Evolutionary conservation across 495 filamentous ascomycete species (phyloP).

Genomic region (Penicillium paradoxum): DNA sequence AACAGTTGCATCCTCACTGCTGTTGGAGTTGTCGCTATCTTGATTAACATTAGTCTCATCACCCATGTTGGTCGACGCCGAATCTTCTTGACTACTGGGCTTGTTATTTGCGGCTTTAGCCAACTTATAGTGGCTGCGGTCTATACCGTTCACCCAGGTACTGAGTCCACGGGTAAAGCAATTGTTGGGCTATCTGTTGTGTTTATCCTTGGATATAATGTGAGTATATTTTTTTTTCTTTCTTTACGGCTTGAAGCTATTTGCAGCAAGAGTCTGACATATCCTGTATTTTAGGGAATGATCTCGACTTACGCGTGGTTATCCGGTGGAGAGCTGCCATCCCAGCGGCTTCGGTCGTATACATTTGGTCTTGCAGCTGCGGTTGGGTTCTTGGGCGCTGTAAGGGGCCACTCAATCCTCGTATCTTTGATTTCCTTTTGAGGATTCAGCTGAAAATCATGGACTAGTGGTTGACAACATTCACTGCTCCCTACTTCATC

Average conservation of each 20-base stretch:
- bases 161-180: conserved; percentile 34
- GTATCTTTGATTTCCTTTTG: not conserved
- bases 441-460: not conserved
- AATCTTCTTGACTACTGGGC: conserved; percentile 47
- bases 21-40: conserved; percentile 52
- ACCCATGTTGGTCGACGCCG: conserved; percentile 51
- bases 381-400: conserved; percentile 37
- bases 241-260: not conserved
- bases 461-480: conserved; percentile 50
- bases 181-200: conserved; percentile 52
- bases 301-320: conserved; percentile 52
- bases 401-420: conserved; percentile 3
- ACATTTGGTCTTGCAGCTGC: conserved; percentile 50
- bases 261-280: not conserved
- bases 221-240: conserved; percentile 4
- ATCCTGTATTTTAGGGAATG: conserved; percentile 9
- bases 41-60: conserved; percentile 50
- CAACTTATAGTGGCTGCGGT: conserved; percentile 47
- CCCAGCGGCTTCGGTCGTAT: conserved; percentile 47
- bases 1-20: conserved; percentile 54
- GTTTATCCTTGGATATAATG: conserved; percentile 55
- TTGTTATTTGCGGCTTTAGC: conserved; percentile 51
- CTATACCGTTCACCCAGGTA: conserved; percentile 46
- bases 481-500: conserved; percentile 62
- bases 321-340: conserved; percentile 50